Conservation (phyloP, 768 basidiomycete species). For the Phanerochaete sordida region DNA sequence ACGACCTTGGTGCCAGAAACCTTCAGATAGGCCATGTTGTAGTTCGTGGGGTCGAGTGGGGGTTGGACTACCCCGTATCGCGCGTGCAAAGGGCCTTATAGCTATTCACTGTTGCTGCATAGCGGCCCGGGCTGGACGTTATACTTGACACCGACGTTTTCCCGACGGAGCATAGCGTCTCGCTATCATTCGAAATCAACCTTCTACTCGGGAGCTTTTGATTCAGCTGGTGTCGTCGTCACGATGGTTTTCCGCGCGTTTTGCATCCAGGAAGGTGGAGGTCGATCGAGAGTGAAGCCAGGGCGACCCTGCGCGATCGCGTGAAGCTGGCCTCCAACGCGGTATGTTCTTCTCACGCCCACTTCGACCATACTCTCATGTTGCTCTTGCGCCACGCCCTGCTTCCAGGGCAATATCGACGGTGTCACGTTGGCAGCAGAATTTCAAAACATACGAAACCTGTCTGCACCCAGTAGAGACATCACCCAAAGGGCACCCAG, state of each 20-base stretch:
- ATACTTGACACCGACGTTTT: background rate
- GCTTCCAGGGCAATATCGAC: too few species aligned
- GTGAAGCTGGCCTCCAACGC: background rate
- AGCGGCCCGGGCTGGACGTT: background rate
- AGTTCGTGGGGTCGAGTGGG: background rate
- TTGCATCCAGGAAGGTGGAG: background rate
- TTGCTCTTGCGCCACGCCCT: too few species aligned
- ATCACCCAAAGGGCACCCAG: background rate
- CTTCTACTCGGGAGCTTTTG: background rate
- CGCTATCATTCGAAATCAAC: background rate
- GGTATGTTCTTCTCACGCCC: background rate
- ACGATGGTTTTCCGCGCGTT: background rate
- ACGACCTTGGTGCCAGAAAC: slow-evolving; percentile 61
- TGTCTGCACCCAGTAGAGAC: background rate
- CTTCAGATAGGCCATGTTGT: slow-evolving; percentile 40
- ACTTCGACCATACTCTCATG: too few species aligned
- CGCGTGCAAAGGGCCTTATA: background rate
- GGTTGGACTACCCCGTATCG: background rate
- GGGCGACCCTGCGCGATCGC: background rate
- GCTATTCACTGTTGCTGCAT: background rate
- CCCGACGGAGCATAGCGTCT: slow-evolving; percentile 1
- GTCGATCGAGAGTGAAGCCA: too few species aligned
- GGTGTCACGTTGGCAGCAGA: too few species aligned
- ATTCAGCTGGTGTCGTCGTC: background rate
- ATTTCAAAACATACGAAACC: background rate